A percentile compares a stretch with the other conserved stretches of the same genome.
Conservation (phyloP, 1,139 yeast genomes). For the Candida sp. region DNA sequence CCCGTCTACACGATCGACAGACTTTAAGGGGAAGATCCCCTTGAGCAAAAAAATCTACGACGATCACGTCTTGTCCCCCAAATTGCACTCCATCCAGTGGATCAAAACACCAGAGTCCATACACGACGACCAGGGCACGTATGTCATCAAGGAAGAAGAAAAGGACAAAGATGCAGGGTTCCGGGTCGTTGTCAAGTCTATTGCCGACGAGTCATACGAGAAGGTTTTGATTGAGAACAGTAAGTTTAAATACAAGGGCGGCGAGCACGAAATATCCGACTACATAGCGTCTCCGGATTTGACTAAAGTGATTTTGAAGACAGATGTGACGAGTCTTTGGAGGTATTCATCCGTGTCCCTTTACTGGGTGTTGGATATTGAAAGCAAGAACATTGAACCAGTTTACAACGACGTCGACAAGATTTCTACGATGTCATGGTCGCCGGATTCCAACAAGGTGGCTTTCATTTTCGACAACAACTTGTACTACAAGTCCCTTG, state of each 20-base stretch:
- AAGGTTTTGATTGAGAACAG: slow-evolving; percentile 54
- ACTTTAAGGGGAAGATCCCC: slow-evolving; percentile 34
- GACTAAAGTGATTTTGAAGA: slow-evolving; percentile 54
- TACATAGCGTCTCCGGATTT: slow-evolving; percentile 71
- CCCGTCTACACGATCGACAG: slow-evolving; percentile 32
- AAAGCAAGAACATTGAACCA: slow-evolving; percentile 28
- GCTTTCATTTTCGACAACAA: slow-evolving; percentile 73
- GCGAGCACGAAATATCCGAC: slow-evolving; percentile 50
- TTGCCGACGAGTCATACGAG: slow-evolving; percentile 50
- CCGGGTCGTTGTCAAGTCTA: slow-evolving; percentile 45
- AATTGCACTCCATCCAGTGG: slow-evolving; percentile 66
- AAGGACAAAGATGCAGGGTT: slow-evolving; percentile 34
- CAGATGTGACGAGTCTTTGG: slow-evolving; percentile 63
- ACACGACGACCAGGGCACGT: slow-evolving; percentile 57
- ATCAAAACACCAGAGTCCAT: slow-evolving; percentile 52
- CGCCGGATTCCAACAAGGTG: slow-evolving; percentile 70
- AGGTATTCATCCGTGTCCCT: slow-evolving; percentile 75
- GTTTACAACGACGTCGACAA: slow-evolving; percentile 23
- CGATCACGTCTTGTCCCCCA: slow-evolving; percentile 53
- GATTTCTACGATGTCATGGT: slow-evolving; percentile 67
- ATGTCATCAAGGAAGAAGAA: slow-evolving; percentile 42
- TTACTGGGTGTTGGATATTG: slow-evolving; percentile 59
- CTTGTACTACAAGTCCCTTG: slow-evolving; percentile 45
- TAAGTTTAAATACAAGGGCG: slow-evolving; percentile 40
- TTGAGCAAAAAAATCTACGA: slow-evolving; percentile 14